Conservation (phyloP, 306 rosid genomes). For the Quillaja saponaria region DNA sequence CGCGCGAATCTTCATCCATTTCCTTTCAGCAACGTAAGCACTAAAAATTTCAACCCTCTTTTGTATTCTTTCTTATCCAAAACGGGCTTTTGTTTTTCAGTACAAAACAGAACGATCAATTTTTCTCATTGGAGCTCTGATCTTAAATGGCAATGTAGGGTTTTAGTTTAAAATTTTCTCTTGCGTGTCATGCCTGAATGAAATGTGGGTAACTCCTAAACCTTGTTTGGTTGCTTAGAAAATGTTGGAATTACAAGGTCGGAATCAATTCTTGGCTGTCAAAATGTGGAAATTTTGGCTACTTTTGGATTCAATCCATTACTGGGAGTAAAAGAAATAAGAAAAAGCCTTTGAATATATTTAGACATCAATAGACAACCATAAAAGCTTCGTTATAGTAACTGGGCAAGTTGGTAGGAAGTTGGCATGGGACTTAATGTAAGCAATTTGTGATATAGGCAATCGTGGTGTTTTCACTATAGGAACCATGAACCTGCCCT, state of each 20-base stretch:
- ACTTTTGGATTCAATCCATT: not conserved
- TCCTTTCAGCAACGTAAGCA: slow-evolving; percentile 80
- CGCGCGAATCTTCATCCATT: slow-evolving; percentile 90
- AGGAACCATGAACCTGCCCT: not conserved
- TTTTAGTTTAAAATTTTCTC: not conserved
- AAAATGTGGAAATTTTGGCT: not conserved
- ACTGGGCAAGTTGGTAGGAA: not conserved
- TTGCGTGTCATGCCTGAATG: not conserved
- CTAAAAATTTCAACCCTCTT: not conserved
- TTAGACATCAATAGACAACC: not conserved
- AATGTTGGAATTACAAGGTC: not conserved
- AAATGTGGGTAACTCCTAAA: not conserved
- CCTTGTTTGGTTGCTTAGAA: not conserved
- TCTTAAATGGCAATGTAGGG: not conserved
- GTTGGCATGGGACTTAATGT: not conserved
- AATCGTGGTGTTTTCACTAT: not conserved
- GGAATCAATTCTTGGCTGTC: not conserved
- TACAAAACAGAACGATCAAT: not conserved
- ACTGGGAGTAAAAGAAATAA: too few relatives aligned
- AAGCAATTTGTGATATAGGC: not conserved
- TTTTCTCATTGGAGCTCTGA: not conserved
- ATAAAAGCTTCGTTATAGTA: slow-evolving; percentile 4
- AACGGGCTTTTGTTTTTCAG: not conserved
- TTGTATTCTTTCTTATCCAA: not conserved
- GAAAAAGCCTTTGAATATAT: not conserved